phyloP scores from a whole-genome alignment of 345 rosid genomes.

The Syzygium oleosum region DNA sequence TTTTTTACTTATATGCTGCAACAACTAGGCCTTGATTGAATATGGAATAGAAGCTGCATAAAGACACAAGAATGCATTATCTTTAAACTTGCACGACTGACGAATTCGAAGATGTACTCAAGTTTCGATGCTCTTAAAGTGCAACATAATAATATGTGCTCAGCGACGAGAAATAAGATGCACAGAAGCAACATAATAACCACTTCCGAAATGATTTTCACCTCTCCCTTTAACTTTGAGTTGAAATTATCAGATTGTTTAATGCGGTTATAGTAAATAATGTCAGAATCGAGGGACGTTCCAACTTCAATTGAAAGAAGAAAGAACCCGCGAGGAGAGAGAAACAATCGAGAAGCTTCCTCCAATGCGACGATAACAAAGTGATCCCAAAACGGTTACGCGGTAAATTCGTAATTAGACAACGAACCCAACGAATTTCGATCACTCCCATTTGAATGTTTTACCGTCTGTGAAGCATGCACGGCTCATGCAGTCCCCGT shows the following conservation, averaged over 20 bases:
- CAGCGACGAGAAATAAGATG: neutral
- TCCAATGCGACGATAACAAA: neutral
- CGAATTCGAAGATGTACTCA: neutral
- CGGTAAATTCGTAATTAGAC: neutral
- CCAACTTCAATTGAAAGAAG: neutral
- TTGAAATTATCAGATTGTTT: no score
- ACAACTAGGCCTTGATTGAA: constrained; percentile 56
- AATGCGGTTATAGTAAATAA: no score
- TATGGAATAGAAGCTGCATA: constrained; percentile 65
- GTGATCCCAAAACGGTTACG: neutral
- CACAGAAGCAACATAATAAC: neutral
- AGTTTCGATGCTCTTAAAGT: neutral
- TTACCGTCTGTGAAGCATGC: fast-evolving
- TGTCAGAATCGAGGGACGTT: no score
- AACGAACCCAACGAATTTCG: neutral
- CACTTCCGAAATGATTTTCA: no score
- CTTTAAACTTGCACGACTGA: neutral
- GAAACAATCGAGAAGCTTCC: neutral
- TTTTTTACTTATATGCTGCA: no score
- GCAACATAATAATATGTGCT: neutral
- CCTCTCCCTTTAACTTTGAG: no score
- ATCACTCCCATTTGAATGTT: neutral
- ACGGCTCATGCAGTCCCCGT: neutral
- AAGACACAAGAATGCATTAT: neutral
- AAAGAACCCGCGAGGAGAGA: neutral